Base-by-base conservation (phyloP, 108 stramenopile species). In the Skeletonema marinoi region DNA sequence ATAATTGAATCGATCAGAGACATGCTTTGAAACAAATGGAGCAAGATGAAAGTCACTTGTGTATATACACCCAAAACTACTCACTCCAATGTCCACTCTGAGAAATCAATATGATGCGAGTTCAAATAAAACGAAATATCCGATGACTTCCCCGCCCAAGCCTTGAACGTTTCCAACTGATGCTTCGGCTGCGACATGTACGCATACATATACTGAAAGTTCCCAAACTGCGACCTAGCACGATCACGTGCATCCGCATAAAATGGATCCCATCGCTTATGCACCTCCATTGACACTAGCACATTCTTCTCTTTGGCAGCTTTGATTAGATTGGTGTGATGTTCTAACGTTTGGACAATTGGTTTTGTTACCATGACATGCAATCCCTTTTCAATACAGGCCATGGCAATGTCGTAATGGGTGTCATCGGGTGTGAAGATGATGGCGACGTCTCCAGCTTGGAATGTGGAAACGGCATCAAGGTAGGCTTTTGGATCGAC, bases 181-280 rank as follows among this genome's bases (percentile, higher is more conserved):
- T 95, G 93, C 83, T 99, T 99, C n/a, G 99, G 99, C 81, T 99
- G 99, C 48, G 88, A 89, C 99, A 99, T 99, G 96, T 98, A 99
- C 33, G 97, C 89, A 73, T 96, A 95, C 93, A 99, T 88, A 92
- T 98, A 99, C 62, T 95, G 94, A 77, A 99, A 97, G 63, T 92
- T 88, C 2, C 98, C 99, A 4, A 98, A 78, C 16, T 30, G 70
- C 19, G 85, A 66, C 14, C 91, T 76, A 14, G 88, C 89, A 6
- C 98, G 91, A 87, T 99, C 99, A n/a, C 97, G 82, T 1, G 99
- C 99, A 82, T 99, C 99, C 19, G 94, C 91, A 84, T 99, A 99
- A 81, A 99, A 98, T 6, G 99, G 99, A 89, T 99, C 99, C 78
- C 92, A 94, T 38, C 99, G 90, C 78, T 99, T 99, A 85, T 99